Percentiles rank a stretch among this genome's conserved stretches.
These are phyloP conservation scores for Fusarium solani-melongenae DNA, from an alignment of 2,329 filamentous ascomycete species.

Conservation along the genomic window DNA sequence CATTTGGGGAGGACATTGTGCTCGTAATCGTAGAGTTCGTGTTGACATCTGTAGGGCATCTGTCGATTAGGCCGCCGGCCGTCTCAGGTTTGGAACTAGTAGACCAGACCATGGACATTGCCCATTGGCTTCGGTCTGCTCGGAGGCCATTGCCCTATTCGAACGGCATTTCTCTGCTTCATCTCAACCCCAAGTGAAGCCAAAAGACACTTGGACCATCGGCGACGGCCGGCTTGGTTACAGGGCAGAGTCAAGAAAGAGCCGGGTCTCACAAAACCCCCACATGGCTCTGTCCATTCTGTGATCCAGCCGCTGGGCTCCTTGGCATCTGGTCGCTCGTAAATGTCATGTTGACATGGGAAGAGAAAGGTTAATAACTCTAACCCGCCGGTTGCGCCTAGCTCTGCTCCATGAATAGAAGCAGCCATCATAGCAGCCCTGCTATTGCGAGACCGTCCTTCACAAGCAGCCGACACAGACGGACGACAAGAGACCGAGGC, in stretches of 20 bases:
- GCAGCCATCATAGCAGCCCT: background rate
- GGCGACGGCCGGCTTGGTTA: constrained; percentile 31
- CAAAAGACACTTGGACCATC: constrained; percentile 25
- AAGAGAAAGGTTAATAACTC: background rate
- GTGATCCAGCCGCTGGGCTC: background rate
- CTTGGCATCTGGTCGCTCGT: background rate
- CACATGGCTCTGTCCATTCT: constrained; percentile 8
- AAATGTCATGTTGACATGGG: background rate
- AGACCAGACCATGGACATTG: background rate
- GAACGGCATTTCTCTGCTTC: background rate
- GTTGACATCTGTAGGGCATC: background rate
- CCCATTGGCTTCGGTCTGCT: background rate
- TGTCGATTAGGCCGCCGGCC: background rate
- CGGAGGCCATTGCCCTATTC: background rate
- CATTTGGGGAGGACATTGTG: background rate
- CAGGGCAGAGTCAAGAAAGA: constrained; percentile 17
- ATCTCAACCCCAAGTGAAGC: background rate
- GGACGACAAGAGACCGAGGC: constrained; percentile 23
- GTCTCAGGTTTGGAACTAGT: background rate
- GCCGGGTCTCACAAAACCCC: constrained; percentile 8
- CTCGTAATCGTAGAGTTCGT: background rate
- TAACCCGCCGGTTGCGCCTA: background rate
- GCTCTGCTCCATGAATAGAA: background rate
- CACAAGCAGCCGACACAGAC: constrained; percentile 1
- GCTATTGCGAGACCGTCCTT: background rate